Percentiles rank a stretch among this genome's conserved stretches.
Conservation (phyloP, 83 land plant species). For the Diphasiastrum complanatum region DNA sequence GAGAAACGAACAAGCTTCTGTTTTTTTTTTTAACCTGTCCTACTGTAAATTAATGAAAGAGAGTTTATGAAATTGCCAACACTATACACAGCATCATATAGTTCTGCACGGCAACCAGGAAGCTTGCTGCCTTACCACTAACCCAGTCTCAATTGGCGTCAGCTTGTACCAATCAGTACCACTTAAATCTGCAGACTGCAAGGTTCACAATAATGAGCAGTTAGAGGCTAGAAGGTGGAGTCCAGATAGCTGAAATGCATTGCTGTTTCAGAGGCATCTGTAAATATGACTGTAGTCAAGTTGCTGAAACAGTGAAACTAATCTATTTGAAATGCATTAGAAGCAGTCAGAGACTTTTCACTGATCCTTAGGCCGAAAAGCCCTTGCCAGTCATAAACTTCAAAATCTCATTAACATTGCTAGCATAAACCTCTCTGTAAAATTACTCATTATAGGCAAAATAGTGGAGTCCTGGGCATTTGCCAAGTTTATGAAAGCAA, state of each 20-base stretch:
- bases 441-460: too few species aligned
- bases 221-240: not conserved
- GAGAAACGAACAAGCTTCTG: slow-evolving; percentile 5
- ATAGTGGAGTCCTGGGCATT: too few species aligned
- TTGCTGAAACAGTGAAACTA: too few species aligned
- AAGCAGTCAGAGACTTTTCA: too few species aligned
- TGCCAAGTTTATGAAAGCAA: too few species aligned
- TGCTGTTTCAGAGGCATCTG: not conserved
- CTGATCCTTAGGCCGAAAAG: too few species aligned
- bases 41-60: slow-evolving; percentile 9
- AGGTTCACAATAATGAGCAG: not conserved
- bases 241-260: not conserved
- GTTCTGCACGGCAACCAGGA: not conserved
- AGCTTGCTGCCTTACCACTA: slow-evolving; percentile 64
- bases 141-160: slow-evolving; percentile 75
- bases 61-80: slow-evolving; percentile 2
- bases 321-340: too few species aligned
- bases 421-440: too few species aligned
- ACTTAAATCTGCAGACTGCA: slow-evolving; percentile 79
- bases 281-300: too few species aligned
- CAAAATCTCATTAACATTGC: too few species aligned
- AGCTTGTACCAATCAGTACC: slow-evolving; percentile 85
- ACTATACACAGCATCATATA: not conserved
- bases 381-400: too few species aligned
- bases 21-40: not conserved